Base-by-base conservation (phyloP, 2,329 filamentous ascomycete species). In the Fusarium sp. region DNA sequence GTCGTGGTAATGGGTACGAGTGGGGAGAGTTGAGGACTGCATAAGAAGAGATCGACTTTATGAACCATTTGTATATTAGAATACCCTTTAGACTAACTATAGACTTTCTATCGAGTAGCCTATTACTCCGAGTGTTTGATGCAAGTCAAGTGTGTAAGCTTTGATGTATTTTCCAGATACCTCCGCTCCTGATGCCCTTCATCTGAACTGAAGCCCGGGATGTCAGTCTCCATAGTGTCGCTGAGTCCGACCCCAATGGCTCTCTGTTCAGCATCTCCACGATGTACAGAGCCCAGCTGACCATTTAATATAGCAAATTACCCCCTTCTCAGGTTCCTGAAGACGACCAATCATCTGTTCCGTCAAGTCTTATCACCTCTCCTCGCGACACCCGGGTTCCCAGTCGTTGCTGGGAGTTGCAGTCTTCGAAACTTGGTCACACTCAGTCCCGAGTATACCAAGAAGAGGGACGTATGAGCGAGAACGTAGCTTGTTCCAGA, bases 1-100 rank as follows among this genome's bases (percentile, higher is more conserved):
- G 25, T 85, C 87, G 24, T 90, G 87, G 88, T 89, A 50, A 25
- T 22, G 4, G 3, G 49, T 32, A 34, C 30, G 18, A 25, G 25
- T 29, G 40, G 27, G 16, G 34, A 43, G 4, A 50, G 34, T 30
- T 50, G 20, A 40, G 16, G 29, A 24, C 24, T 25, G n/a, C 16
- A 30, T 27, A 30, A 52, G 7, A 24, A 63, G 14, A 54, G 38
- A 51, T 51, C 15, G 22, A 63, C 43, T 47, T 18, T 30, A 62
- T 8, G 27, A 62, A 25, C n/a, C 47, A 63, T 47, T 29, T 38
- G 24, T 25, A 43, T 29, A 47, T 44, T 11, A 62, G 10, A 5
- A 29, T 42, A 54, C 16, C 32, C 25, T 49, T 24, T n/a, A 38
- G 4, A 20, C 11, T 4, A 18, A 11, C 18, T 44, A 44, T 24